A percentile compares a stretch with the other conserved stretches of the same genome.
Conservation (phyloP, 2,329 filamentous ascomycete genomes). For the Beauveria sp. region DNA sequence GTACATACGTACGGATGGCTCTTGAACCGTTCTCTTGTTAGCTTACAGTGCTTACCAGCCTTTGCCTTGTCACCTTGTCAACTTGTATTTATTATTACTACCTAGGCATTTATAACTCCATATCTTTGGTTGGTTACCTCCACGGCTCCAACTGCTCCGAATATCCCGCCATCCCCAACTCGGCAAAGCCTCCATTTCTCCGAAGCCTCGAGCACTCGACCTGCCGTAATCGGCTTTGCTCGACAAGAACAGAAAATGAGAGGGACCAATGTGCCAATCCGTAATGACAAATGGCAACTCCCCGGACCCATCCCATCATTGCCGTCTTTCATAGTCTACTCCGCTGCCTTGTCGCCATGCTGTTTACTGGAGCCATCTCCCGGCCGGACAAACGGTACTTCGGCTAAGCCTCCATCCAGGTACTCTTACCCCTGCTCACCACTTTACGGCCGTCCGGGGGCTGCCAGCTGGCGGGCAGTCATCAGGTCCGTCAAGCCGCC, state of each 20-base stretch:
- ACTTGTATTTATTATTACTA: too few relatives aligned
- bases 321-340: neutral
- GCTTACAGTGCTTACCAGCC: neutral
- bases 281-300: neutral
- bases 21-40: neutral
- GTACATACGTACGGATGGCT: neutral
- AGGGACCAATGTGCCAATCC: neutral
- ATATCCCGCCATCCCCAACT: neutral
- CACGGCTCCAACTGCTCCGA: neutral
- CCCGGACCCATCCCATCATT: neutral
- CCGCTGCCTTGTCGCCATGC: too few relatives aligned
- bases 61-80: neutral
- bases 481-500: neutral
- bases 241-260: neutral
- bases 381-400: constrained; percentile 10
- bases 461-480: neutral
- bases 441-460: neutral
- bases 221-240: neutral
- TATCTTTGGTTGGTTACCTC: too few relatives aligned
- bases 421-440: neutral
- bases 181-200: constrained; percentile 4
- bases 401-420: constrained; percentile 5
- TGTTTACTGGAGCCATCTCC: neutral
- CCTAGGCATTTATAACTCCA: too few relatives aligned
- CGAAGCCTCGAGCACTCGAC: neutral